Percentiles rank a stretch among this genome's conserved stretches.
Evolutionary conservation across 2,329 filamentous ascomycete species (phyloP).

Genomic region (Aspergillus piperis): DNA sequence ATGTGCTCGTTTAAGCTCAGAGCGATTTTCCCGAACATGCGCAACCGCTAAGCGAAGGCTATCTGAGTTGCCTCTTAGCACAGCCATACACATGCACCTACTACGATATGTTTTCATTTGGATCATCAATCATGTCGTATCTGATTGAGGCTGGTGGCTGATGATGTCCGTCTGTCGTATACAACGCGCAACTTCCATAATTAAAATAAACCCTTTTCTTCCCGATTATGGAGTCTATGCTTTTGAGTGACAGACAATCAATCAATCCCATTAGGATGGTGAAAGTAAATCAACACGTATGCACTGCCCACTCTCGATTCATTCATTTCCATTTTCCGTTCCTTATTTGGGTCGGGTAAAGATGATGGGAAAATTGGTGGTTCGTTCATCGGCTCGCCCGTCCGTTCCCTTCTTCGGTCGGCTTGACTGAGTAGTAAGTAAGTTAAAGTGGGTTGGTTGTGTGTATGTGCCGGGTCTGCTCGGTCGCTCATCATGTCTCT

Average conservation of each 20-base stretch:
- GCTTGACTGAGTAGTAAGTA: too few species aligned
- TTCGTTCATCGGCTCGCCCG: neutral
- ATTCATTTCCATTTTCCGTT: neutral
- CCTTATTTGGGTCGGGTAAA: neutral
- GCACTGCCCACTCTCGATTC: neutral
- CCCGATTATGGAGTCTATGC: neutral
- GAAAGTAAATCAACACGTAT: neutral
- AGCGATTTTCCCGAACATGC: conserved; percentile 3
- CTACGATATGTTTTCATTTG: neutral
- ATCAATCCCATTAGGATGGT: too few species aligned
- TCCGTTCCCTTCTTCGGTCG: neutral
- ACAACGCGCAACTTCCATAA: neutral
- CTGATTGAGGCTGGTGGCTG: neutral
- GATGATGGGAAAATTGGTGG: too few species aligned
- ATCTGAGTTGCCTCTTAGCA: neutral
- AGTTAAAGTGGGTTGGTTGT: too few species aligned
- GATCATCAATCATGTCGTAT: neutral
- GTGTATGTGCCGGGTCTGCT: too few species aligned
- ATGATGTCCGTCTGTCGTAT: neutral
- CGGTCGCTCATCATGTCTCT: too few species aligned
- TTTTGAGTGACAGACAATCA: neutral
- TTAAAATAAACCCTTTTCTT: too few species aligned
- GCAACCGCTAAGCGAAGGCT: conserved; percentile 5
- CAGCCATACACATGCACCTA: too few species aligned
- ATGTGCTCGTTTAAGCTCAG: conserved; percentile 6